Evolutionary conservation across 2,329 filamentous ascomycete species (phyloP).

Genomic region (Orbilia ellipsospora): DNA sequence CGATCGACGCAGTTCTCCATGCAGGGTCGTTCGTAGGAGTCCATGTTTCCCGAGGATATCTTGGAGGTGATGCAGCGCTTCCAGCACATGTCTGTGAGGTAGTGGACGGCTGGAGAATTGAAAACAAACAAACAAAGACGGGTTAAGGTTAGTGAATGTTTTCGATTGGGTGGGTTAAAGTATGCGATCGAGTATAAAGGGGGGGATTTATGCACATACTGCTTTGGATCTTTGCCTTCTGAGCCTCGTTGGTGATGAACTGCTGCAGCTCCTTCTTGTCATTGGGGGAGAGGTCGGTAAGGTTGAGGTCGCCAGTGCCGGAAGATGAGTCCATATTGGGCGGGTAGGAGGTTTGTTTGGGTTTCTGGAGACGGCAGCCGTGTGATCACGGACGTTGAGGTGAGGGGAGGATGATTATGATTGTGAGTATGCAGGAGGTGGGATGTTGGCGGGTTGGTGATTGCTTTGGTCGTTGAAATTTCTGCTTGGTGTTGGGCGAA

Average conservation of each 20-base stretch:
- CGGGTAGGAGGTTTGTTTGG: not conserved
- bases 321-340: slow-evolving; percentile 60
- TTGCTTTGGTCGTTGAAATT: slow-evolving; percentile 7
- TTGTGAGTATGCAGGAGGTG: slow-evolving; percentile 4
- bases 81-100: slow-evolving; percentile 84
- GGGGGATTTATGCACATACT: slow-evolving; percentile 65
- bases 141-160: not conserved
- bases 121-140: slow-evolving; percentile 61
- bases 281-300: slow-evolving; percentile 79
- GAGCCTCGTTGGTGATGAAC: slow-evolving; percentile 83
- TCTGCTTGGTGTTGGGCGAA: slow-evolving; percentile 21
- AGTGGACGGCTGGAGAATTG: slow-evolving; percentile 71
- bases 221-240: slow-evolving; percentile 73
- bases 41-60: slow-evolving; percentile 78
- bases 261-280: slow-evolving; percentile 90
- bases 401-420: not conserved
- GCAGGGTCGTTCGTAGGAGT: slow-evolving; percentile 82
- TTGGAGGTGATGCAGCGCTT: slow-evolving; percentile 84
- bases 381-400: not conserved
- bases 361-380: no score
- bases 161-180: not conserved
- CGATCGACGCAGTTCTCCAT: slow-evolving; percentile 92
- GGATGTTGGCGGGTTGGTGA: slow-evolving; percentile 1
- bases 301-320: slow-evolving; percentile 66
- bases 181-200: not conserved